Conservation (phyloP, 805 yeast genomes). For the Candida palmyrensis region DNA sequence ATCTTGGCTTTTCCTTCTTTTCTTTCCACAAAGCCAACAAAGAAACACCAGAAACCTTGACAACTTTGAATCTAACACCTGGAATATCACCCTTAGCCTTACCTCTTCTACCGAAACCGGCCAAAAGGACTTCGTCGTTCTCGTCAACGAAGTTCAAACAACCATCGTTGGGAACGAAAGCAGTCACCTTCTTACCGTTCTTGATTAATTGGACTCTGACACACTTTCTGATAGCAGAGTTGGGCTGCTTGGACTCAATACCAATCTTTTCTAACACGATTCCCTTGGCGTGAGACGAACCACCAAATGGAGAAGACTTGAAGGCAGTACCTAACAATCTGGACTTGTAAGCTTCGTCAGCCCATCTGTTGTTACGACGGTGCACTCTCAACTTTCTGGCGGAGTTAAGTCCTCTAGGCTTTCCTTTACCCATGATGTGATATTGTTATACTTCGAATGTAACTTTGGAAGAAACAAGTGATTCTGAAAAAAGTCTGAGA, state of each 20-base stretch:
- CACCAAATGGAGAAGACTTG: conserved; percentile 99
- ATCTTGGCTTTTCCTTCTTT: conserved; percentile 99
- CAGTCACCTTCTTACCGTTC: conserved; percentile 99
- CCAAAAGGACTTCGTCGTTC: conserved; percentile 98
- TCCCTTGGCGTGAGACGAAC: conserved; percentile 99
- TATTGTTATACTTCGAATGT: conserved; percentile 15
- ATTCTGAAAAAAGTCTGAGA: conserved; percentile 4
- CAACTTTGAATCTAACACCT: conserved; percentile 99
- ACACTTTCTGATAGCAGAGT: conserved; percentile 99
- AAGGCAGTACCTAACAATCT: conserved; percentile 99
- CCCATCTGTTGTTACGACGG: conserved; percentile 99
- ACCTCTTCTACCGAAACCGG: conserved; percentile 99
- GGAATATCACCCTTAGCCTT: conserved; percentile 99
- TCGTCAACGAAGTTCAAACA: conserved; percentile 99
- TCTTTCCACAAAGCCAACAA: conserved; percentile 99
- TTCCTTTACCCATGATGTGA: conserved; percentile 92
- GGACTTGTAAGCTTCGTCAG: conserved; percentile 96
- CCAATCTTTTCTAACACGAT: conserved; percentile 99
- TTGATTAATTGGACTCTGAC: conserved; percentile 99
- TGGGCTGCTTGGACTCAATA: conserved; percentile 99
- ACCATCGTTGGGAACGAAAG: conserved; percentile 99
- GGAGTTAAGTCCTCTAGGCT: conserved; percentile 99
- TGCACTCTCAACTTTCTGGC: conserved; percentile 99
- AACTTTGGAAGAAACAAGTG: conserved; percentile 6
- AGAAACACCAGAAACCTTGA: conserved; percentile 99